These are phyloP conservation scores for Lactarius sanguifluus DNA, from an alignment of 768 basidiomycete genomes.

Conservation along the genomic window DNA sequence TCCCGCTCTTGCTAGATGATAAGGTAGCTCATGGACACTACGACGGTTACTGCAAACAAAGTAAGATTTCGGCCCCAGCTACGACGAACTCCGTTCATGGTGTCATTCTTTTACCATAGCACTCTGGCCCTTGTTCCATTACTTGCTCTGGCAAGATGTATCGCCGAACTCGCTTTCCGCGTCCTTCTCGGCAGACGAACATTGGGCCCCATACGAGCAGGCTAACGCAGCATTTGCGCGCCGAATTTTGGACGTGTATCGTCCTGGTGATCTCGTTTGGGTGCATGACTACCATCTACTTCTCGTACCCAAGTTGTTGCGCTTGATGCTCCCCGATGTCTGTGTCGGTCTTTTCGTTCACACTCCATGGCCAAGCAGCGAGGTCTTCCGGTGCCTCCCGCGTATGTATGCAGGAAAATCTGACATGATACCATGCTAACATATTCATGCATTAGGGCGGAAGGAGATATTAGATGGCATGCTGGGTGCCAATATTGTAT, in stretches of 20 bases:
- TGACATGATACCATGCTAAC: conserved; percentile 5
- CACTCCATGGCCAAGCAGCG: conserved; percentile 95
- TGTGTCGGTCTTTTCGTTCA: conserved; percentile 93
- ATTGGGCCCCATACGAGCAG: conserved; percentile 78
- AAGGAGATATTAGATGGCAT: conserved; percentile 96
- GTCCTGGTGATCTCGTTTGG: conserved; percentile 75
- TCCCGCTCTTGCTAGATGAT: conserved; percentile 91
- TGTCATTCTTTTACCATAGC: conserved; percentile 45
- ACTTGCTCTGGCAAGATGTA: conserved; percentile 96
- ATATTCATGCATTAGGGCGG: conserved; percentile 48
- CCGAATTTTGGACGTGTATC: conserved; percentile 71
- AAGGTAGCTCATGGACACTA: conserved; percentile 91
- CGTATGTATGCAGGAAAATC: conserved; percentile 48
- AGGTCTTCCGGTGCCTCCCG: conserved; percentile 92
- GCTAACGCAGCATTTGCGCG: conserved; percentile 85
- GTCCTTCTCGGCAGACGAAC: conserved; percentile 63
- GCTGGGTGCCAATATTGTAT: conserved; percentile 94
- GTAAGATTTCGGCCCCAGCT: conserved; percentile 47
- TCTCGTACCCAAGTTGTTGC: conserved; percentile 82
- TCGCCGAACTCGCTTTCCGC: conserved; percentile 73
- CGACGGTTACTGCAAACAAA: conserved; percentile 97
- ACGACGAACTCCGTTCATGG: not conserved
- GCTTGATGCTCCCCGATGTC: conserved; percentile 65
- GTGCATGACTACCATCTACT: conserved; percentile 96
- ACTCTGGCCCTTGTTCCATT: conserved; percentile 98